Percentiles rank a stretch among this genome's conserved stretches.
phyloP scores from a whole-genome alignment of 1,284 basidiomycete genomes.

The Cryptococcus sp. region DNA sequence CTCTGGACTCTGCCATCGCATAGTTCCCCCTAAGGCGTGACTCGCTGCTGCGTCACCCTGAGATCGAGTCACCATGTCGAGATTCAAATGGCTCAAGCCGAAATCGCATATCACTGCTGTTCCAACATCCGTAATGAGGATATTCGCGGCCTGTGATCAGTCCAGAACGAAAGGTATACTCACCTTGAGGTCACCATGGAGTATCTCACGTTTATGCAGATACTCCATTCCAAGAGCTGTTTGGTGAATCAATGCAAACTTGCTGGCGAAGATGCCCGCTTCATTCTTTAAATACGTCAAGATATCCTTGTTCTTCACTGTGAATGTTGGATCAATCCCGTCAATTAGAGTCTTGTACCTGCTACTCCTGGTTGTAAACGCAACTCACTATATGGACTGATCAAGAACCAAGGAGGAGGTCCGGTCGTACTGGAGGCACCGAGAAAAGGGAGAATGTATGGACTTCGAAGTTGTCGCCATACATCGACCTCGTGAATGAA shows the following conservation, averaged over 20 bases:
- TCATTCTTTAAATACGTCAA: slow-evolving; percentile 52
- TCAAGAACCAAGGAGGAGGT: slow-evolving; percentile 63
- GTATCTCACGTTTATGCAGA: slow-evolving; percentile 59
- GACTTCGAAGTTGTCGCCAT: slow-evolving; percentile 24
- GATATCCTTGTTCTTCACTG: slow-evolving; percentile 49
- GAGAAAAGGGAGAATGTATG: slow-evolving; percentile 45
- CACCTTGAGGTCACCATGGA: slow-evolving; percentile 69
- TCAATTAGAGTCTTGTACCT: too few species aligned
- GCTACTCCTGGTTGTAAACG: neutral
- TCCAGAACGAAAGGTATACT: slow-evolving; percentile 1
- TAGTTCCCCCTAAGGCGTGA: slow-evolving; percentile 51
- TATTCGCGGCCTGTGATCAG: slow-evolving; percentile 59
- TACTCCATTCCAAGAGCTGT: slow-evolving; percentile 73
- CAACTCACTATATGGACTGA: slow-evolving; percentile 55
- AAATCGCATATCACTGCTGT: slow-evolving; percentile 71
- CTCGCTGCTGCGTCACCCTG: slow-evolving; percentile 3
- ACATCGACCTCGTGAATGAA: slow-evolving; percentile 34
- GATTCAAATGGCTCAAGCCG: slow-evolving; percentile 70
- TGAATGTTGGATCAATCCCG: neutral
- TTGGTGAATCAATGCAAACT: slow-evolving; percentile 53
- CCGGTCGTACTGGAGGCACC: slow-evolving; percentile 59
- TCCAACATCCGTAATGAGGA: slow-evolving; percentile 62
- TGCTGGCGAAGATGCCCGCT: slow-evolving; percentile 39
- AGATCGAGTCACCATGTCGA: slow-evolving; percentile 47
- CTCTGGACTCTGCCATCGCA: slow-evolving; percentile 71